Base-by-base conservation (phyloP, 768 basidiomycete genomes). In the Collybia nuda region DNA sequence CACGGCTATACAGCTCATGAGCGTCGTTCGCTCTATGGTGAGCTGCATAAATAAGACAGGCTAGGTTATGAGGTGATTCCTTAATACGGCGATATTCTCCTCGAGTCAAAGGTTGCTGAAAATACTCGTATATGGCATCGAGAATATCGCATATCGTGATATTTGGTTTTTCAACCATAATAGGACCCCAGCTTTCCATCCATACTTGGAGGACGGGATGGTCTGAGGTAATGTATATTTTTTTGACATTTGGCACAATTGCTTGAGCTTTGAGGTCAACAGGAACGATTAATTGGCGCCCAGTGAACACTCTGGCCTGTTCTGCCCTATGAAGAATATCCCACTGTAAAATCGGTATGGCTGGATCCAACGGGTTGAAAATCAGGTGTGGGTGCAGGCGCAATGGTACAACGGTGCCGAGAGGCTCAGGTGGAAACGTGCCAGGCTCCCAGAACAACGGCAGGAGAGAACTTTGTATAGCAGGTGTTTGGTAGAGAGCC, bases 111-210 rank as follows among this genome's bases (percentile, higher is more conserved):
- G 71, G 72, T 21, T 50, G 57, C 49, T 72, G 79, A 59, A 82
- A 72, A 60, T 80, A 81, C 0, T 62, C 57, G 55, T 79, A 72
- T 15, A 85, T 72, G 7, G 72, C 77, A 32, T 75, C 66, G 19
- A 85, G 63, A 54, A 83, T 42, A 54, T 81, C 78, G 41, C 63
- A 50, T 12, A 82, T 58, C 8, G 74, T 77, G 22, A 78, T 65
- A 11, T 59, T 52, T 9, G 55, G 53, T 8, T 64, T 67, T 8
- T 73, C 58, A 43, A 83, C 57, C 35, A 71, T 51, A 50, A 85
- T 73, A 0, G 77, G 76, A 2, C 80, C 79, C 84, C 85, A 76
- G 18, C 50, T 52, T n/a, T 62, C 52, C 66, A 77, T 74, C 74
- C 73, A 76, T 40, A 58, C 64, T 12, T 63, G 59, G n/a, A 77